Evolutionary conservation across 345 rosid genomes (phyloP), one percentile per base, ranked within the genome.

Genomic region (Heritiera fomes): DNA sequence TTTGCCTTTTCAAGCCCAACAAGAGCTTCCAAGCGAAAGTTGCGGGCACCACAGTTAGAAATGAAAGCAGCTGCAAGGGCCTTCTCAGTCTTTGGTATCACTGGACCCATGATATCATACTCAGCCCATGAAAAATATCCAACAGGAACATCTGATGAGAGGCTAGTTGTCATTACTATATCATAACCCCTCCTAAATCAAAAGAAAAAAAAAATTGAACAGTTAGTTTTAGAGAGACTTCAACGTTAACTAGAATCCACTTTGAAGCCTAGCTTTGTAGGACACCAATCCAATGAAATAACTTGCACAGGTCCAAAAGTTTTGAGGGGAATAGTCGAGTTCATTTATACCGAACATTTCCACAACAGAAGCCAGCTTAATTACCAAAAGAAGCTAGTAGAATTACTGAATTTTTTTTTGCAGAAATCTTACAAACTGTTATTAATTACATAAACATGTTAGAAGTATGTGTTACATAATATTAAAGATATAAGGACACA

Each of bases 51-150:
- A 46, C 99, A 96, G 49, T 94, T 96, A 14, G 99, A 94, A 83
- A 96, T 94, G 88, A 96, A 96, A 85, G 98, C 98, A 78, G 98
- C 99, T 69, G 99, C 99, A 7, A 87, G 73, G 79, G 97, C 92
- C 68, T 73, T 92, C 87, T 94, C 97, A 0, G 94, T 89, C 85
- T 96, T 96, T 60, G 94, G 91, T 78, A 86, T 86, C 84, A 91
- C 79, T 1, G 98, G 97, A 66, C 95, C 94, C 99, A 96, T 96
- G 59, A 96, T 88, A 84, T 96, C 89, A 83, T 96, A 96, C 76
- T 96, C 98, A 5, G 98, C 97, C 99, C 99, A 96, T 4, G 99
- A 96, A 88, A 96, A 96, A 77, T 96, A 96, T 59, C 99, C 99
- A 32, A 94, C 99, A 75, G 99, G 99, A 80, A 96, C 98, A 88